Evolutionary conservation across 2,329 filamentous ascomycete genomes (phyloP).

Genomic region (Pseudocercospora cruenta): DNA sequence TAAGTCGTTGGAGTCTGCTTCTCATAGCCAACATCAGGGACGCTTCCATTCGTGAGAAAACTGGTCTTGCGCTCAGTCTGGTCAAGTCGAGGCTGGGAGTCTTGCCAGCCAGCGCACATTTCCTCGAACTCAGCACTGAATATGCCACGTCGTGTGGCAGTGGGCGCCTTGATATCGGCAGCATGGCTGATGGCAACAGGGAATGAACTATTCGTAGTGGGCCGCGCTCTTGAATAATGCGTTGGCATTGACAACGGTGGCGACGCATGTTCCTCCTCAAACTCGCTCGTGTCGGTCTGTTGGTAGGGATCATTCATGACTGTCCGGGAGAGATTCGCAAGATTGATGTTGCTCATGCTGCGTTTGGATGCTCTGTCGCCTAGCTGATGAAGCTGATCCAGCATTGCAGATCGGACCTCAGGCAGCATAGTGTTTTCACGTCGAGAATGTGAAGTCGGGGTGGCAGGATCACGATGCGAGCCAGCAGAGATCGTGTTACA

Average conservation of each 20-base stretch:
- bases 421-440: slow-evolving; percentile 3
- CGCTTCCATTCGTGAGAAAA: slow-evolving; percentile 16
- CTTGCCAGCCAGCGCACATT: slow-evolving; percentile 10
- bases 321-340: slow-evolving; percentile 30
- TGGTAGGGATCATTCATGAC: slow-evolving; percentile 40
- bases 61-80: slow-evolving; percentile 15
- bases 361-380: slow-evolving; percentile 34
- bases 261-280: background rate
- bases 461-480: background rate
- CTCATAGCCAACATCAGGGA: slow-evolving; percentile 13
- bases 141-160: background rate
- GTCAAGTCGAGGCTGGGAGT: background rate
- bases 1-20: background rate
- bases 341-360: slow-evolving; percentile 30
- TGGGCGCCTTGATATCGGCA: background rate
- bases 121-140: slow-evolving; percentile 6
- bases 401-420: slow-evolving; percentile 28
- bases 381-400: slow-evolving; percentile 36
- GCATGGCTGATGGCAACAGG: background rate
- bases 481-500: background rate
- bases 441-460: background rate
- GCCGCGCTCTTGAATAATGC: background rate
- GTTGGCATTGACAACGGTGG: background rate
- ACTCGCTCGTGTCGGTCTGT: background rate
- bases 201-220: background rate